These are phyloP conservation scores for Yamadazyma sp. DNA, from an alignment of 805 yeast species.

Conservation along the genomic window DNA sequence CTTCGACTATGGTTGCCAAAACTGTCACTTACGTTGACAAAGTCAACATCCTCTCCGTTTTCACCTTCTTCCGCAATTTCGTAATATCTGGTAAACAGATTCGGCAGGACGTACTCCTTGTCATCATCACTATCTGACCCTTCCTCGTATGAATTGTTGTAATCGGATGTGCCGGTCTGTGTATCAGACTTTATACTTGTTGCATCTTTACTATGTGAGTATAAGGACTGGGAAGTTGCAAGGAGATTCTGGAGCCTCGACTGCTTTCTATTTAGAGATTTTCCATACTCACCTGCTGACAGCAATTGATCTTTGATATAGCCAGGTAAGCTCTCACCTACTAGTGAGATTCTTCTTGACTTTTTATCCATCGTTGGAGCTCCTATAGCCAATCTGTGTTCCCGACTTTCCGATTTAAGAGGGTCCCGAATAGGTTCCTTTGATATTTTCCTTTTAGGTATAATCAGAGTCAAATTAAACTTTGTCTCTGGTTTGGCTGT, in stretches of 20 bases:
- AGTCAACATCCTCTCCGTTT: constrained; percentile 28
- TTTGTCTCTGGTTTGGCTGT: constrained; percentile 1
- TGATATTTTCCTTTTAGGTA: constrained; percentile 7
- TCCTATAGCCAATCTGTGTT: no score
- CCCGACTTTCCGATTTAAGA: no score
- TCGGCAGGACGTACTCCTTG: constrained; percentile 43
- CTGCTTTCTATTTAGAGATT: constrained; percentile 13
- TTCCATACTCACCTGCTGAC: background rate
- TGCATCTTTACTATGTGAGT: constrained; percentile 25
- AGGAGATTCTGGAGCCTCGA: constrained; percentile 33
- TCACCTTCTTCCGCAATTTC: constrained; percentile 23
- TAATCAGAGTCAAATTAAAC: constrained; percentile 13
- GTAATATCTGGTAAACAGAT: constrained; percentile 32
- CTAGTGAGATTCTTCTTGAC: constrained; percentile 31
- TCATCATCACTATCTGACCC: constrained; percentile 26
- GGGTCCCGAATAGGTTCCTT: no score
- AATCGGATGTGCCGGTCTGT: constrained; percentile 15
- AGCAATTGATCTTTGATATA: constrained; percentile 28
- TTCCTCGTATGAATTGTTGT: constrained; percentile 13
- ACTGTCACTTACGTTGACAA: constrained; percentile 25
- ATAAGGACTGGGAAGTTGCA: constrained; percentile 36
- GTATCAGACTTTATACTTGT: constrained; percentile 15
- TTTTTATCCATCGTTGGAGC: no score
- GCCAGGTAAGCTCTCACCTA: constrained; percentile 36
- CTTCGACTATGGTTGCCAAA: no score